phyloP scores from a whole-genome alignment of 768 basidiomycete species.

The Cyclocybe cylindracea region DNA sequence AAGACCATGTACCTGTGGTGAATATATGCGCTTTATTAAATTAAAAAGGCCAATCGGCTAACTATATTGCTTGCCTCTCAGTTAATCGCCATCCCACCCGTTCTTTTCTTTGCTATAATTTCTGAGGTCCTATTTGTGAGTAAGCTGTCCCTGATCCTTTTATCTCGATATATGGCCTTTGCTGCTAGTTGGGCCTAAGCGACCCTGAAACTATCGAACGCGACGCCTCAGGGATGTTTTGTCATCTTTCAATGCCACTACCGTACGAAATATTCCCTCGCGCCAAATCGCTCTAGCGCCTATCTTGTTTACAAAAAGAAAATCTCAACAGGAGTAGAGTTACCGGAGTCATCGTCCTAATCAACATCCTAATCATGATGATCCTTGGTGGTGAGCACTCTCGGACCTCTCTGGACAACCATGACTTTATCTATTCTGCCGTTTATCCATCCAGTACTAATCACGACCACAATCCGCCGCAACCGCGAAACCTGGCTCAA shows the following conservation, averaged over 20 bases:
- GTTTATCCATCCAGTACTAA: not conserved
- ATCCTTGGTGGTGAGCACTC: too few relatives aligned
- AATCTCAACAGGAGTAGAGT: not conserved
- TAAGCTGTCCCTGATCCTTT: not conserved
- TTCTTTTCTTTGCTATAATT: slow-evolving; percentile 2
- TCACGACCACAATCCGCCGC: slow-evolving; percentile 1
- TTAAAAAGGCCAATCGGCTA: not conserved
- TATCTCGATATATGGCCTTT: not conserved
- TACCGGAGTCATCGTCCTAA: too few relatives aligned
- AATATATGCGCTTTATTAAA: not conserved
- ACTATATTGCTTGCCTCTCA: not conserved
- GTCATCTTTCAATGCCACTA: slow-evolving; percentile 1
- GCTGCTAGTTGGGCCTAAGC: slow-evolving; percentile 3
- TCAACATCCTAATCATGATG: too few relatives aligned
- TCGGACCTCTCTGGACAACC: too few relatives aligned
- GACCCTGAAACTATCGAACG: slow-evolving; percentile 7
- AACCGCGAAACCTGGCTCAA: slow-evolving; percentile 1
- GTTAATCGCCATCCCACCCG: slow-evolving; percentile 7
- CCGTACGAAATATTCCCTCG: slow-evolving; percentile 4
- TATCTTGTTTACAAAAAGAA: not conserved
- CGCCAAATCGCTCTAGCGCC: too few relatives aligned
- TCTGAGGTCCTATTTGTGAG: slow-evolving; percentile 5
- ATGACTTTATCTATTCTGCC: too few relatives aligned
- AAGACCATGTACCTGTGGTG: not conserved
- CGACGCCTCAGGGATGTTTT: slow-evolving; percentile 15